Evolutionary conservation across 129 eudicot species (phyloP).

Genomic region (Artemisia annua): DNA sequence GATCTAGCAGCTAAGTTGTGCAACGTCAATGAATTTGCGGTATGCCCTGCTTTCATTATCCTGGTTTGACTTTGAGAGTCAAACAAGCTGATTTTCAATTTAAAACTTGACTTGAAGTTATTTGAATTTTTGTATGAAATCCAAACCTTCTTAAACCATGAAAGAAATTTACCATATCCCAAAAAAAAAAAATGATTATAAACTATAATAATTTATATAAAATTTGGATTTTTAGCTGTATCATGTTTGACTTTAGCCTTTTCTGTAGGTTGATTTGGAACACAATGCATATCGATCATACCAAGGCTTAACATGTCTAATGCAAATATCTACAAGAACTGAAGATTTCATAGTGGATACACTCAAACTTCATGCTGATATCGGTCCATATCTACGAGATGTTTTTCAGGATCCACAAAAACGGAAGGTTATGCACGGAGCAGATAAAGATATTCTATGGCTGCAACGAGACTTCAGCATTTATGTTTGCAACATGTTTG

Average conservation of each 20-base stretch:
- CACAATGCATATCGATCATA: conserved; percentile 83
- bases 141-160: not conserved
- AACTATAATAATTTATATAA: not conserved
- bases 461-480: conserved; percentile 92
- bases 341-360: conserved; percentile 89
- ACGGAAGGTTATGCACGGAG: conserved; percentile 44
- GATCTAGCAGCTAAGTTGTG: conserved; percentile 55
- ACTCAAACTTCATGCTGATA: conserved; percentile 68
- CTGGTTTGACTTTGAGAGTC: not conserved
- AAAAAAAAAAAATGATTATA: not conserved
- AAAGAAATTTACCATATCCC: not conserved
- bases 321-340: conserved; percentile 89
- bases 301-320: conserved; percentile 89
- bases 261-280: conserved; percentile 80
- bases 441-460: conserved; percentile 40
- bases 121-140: not conserved
- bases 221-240: not conserved
- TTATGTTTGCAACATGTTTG: conserved; percentile 69
- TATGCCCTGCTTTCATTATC: conserved; percentile 22
- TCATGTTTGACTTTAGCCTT: conserved; percentile 15
- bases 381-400: conserved; percentile 76
- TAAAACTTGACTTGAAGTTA: not conserved
- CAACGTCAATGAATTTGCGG: conserved; percentile 72
- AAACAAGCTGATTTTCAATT: not conserved
- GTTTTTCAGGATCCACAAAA: conserved; percentile 72